Conservation (phyloP, 306 rosid genomes). For the Rosa chinensis region DNA sequence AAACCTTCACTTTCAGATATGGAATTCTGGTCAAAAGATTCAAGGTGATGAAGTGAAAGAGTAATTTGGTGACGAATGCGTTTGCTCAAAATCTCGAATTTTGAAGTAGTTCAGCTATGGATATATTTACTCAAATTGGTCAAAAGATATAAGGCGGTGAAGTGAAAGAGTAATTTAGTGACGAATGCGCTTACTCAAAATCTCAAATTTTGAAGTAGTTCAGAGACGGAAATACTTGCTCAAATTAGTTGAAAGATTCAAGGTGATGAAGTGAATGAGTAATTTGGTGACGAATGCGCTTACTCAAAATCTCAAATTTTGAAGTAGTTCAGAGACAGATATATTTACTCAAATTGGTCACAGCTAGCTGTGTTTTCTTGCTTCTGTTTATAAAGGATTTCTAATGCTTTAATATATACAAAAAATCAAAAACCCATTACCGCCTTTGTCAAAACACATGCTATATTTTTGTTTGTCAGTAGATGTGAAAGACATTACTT, state of each 20-base stretch:
- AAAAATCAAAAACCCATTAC: no score
- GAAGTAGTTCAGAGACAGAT: no score
- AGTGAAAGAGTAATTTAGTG: neutral
- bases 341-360: no score
- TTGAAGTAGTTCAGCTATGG: neutral
- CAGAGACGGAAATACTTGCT: no score
- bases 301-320: no score
- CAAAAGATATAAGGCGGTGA: neutral
- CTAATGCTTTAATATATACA: neutral
- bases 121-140: neutral
- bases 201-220: neutral
- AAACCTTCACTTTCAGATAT: conserved; percentile 8
- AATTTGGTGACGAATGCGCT: no score
- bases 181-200: neutral
- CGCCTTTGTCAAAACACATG: no score
- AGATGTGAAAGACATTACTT: no score
- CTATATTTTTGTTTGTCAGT: no score
- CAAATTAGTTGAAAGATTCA: no score
- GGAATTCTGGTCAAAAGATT: conserved; percentile 24
- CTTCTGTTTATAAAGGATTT: neutral
- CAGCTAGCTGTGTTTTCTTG: no score
- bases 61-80: neutral
- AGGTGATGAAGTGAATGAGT: no score
- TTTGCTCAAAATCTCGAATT: neutral
- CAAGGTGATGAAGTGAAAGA: neutral